Percentiles rank a stretch among this genome's conserved stretches.
phyloP scores from a whole-genome alignment of 805 yeast species.

The Monosporozyma unispora region DNA sequence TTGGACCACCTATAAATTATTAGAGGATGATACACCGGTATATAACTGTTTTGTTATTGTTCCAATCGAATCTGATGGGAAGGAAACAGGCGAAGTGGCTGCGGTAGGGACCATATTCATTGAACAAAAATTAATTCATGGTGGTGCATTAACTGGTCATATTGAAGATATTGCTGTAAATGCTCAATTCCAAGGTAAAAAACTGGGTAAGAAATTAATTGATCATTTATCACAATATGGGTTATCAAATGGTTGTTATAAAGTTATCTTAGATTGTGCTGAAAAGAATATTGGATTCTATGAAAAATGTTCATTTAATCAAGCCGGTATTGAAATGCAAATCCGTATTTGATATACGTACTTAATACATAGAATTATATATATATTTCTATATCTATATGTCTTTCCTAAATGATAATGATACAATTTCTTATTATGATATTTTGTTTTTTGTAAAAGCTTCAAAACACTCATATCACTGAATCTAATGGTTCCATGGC shows the following conservation, averaged over 20 bases:
- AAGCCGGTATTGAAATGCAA: constrained; percentile 65
- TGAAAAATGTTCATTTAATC: constrained; percentile 71
- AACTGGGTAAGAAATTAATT: constrained; percentile 64
- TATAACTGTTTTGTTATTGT: constrained; percentile 68
- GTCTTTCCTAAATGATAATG: not conserved
- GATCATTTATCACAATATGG: constrained; percentile 53
- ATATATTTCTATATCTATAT: not conserved
- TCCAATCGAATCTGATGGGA: constrained; percentile 37
- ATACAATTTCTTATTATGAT: no score
- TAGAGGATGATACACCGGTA: constrained; percentile 24
- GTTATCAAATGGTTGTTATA: constrained; percentile 60
- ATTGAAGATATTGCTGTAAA: constrained; percentile 89
- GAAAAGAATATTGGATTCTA: constrained; percentile 76
- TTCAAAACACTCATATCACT: not conserved
- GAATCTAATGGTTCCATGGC: constrained; percentile 48
- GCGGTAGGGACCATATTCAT: constrained; percentile 78
- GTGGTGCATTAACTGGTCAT: constrained; percentile 81
- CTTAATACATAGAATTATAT: not conserved
- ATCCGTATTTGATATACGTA: constrained; percentile 8
- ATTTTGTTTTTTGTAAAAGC: no score
- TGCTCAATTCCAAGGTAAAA: constrained; percentile 68
- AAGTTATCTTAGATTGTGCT: constrained; percentile 83
- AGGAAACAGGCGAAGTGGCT: constrained; percentile 42
- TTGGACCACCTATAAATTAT: constrained; percentile 41
- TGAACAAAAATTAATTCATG: constrained; percentile 78